Evolutionary conservation across 1,284 basidiomycete genomes (phyloP), one percentile per base, ranked within the genome.

Genomic region (Apiotrichum montevideense): DNA sequence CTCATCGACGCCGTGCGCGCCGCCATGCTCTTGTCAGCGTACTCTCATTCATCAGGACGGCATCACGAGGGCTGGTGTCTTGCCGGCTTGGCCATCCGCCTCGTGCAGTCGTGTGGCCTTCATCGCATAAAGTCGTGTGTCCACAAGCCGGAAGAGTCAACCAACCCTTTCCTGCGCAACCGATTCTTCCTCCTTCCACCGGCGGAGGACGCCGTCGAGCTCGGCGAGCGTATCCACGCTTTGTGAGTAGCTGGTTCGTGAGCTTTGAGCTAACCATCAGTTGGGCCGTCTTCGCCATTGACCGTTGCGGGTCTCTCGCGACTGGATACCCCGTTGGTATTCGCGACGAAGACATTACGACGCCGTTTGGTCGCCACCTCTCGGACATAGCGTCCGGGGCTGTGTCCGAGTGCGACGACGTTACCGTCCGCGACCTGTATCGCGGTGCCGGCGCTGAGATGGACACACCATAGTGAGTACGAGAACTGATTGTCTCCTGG

Each of bases 1-100:
- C 54, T 75, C 40, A 60, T 75, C 7, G 73, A 75, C 52, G 66
- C 63, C 7, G 64, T 73, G 10, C 61, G 69, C n/a, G 68, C 72
- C 0, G 70, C 71, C 1, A 70, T 70, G 65, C 61, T 75, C 3
- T 51, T 75, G 5, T 60, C 65, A 43, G 67, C 67, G 2, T 72
- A 73, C 52, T 63, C 69, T 5, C 71, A 70, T 51, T 67, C 66
- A n/a, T 70, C 66, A 2, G 72, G 68, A 1, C 49, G 71, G 21
- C 68, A 71, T 57, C 72, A 75, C 52, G 68, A 71, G 65, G 73
- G 72, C 1, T 75, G 69, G 68, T 57, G 71, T 10, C 57, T 72
- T 1, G 62, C 64, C 6, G 73, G 72, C 6, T 41, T 68, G 29
- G 69, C 66, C 29, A 62, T 67, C 13, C 56, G 67, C 51, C 62